Evolutionary conservation across 129 eudicot genomes (phyloP), one percentile per base, ranked within the genome.

Genomic region (Centrapalus pauciflorus): DNA sequence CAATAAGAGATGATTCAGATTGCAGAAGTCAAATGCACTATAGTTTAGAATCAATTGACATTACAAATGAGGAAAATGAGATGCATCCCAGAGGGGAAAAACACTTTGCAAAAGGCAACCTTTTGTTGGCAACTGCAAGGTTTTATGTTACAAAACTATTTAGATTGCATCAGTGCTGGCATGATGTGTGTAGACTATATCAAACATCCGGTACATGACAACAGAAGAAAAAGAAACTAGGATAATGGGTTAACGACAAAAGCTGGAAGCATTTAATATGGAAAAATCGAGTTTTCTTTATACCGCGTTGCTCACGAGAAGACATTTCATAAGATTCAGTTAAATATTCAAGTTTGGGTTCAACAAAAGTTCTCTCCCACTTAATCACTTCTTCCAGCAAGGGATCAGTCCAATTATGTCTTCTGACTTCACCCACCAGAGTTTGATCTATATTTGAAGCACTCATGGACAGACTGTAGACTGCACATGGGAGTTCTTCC

Each of bases 401-500:
- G 2, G 78, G 69, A 61, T 76, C 79, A 12, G 76, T 75, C 99
- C 99, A 94, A 14, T 86, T 76, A 76, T 94, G 99, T 55, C 81
- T 82, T 69, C 32, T 73, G 45, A 86, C 82, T 74, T 76, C 71
- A 24, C 95, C 85, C 48, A 52, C 71, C 9, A 82, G 55, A 69
- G 65, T 17, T 26, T 27, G 83, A 55, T 81, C 81, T 35, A 29
- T 11, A n/a, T 74, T 46, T 34, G 67, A 62, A 75, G 68, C 74
- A 64, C 46, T 50, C 56, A 75, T 71, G 32, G 81, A 71, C 55
- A 89, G 4, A 64, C 99, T 94, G 74, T 89, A 84, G 30, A 94
- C 83, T 38, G 90, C 99, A 84, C 99, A 94, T 3, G 97, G 81
- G 26, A 94, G 95, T 79, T 94, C 99, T 81, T 89, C 97, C 99